Conservation (phyloP, 1,284 basidiomycete species). For the Microbotryum scabiosae region DNA sequence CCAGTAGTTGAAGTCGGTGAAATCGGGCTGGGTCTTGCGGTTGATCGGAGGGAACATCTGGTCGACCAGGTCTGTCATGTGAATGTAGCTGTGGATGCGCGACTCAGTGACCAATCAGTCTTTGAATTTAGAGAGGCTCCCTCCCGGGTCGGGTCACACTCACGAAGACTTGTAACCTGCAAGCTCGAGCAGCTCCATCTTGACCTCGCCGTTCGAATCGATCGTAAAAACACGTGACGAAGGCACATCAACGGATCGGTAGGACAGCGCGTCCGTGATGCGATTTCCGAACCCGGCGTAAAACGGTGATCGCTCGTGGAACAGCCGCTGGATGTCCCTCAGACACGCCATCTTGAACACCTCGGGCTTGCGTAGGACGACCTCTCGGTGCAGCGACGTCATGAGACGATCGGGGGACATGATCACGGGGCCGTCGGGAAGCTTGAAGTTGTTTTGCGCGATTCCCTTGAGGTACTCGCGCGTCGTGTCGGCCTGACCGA, state of each 20-base stretch:
- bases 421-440: conserved; percentile 96
- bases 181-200: conserved; percentile 90
- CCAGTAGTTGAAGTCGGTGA: conserved; percentile 98
- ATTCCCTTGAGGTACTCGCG: conserved; percentile 91
- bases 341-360: conserved; percentile 99
- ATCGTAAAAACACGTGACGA: conserved; percentile 97
- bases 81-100: conserved; percentile 59
- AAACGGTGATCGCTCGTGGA: conserved; percentile 65
- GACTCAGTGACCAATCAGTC: not conserved
- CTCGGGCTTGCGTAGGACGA: conserved; percentile 98
- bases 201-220: conserved; percentile 89
- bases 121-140: not conserved
- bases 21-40: conserved; percentile 77
- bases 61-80: conserved; percentile 97
- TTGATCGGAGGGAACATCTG: conserved; percentile 98
- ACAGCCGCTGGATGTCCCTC: conserved; percentile 87
- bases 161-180: conserved; percentile 94
- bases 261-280: conserved; percentile 95
- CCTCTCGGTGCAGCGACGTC: conserved; percentile 77
- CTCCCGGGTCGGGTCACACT: conserved; percentile 37
- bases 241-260: conserved; percentile 89
- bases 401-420: conserved; percentile 98
- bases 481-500: conserved; percentile 96
- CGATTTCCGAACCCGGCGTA: conserved; percentile 98
- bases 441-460: conserved; percentile 87